Conservation (phyloP, 2,329 filamentous ascomycete species). For the Cladosporium sp. region DNA sequence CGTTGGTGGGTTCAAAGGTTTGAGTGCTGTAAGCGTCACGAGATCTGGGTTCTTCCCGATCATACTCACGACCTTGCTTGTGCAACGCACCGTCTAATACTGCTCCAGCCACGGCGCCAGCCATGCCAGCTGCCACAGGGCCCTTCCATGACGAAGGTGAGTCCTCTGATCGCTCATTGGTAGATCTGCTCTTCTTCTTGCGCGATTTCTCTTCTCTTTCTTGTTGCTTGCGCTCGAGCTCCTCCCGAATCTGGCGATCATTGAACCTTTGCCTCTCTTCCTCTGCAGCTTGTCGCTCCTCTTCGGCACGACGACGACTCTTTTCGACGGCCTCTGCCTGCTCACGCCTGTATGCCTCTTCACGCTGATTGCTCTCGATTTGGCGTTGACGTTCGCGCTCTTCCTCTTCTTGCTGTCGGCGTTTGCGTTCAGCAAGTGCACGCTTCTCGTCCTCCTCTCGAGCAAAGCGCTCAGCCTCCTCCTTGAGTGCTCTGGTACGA, state of each 20-base stretch:
- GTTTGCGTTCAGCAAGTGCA: slow-evolving; percentile 2
- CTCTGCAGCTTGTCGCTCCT: slow-evolving; percentile 12
- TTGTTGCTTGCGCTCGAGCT: slow-evolving; percentile 14
- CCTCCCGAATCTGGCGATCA: slow-evolving; percentile 14
- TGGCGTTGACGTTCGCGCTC: slow-evolving; percentile 6
- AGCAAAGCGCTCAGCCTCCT: slow-evolving; percentile 29
- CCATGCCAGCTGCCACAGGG: slow-evolving; percentile 34
- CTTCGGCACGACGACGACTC: slow-evolving; percentile 12
- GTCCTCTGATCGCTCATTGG: slow-evolving; percentile 5
- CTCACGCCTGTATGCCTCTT: slow-evolving; percentile 28
- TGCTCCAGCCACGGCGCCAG: slow-evolving; percentile 29
- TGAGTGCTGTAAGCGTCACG: slow-evolving; percentile 15
- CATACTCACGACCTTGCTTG: slow-evolving; percentile 17
- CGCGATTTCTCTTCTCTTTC: slow-evolving; percentile 8
- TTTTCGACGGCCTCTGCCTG: slow-evolving; percentile 20
- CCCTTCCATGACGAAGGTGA: slow-evolving; percentile 32
- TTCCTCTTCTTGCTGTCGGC: slow-evolving; percentile 1
- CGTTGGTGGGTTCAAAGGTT: slow-evolving; percentile 26
- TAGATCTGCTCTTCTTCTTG: neutral
- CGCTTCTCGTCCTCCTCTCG: slow-evolving; percentile 18
- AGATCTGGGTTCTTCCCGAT: neutral
- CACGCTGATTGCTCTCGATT: slow-evolving; percentile 18
- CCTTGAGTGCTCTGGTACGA: slow-evolving; percentile 31
- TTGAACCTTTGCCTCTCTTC: slow-evolving; percentile 4
- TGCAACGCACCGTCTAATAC: slow-evolving; percentile 24